Percentiles rank a stretch among this genome's conserved stretches.
Evolutionary conservation across 2,329 filamentous ascomycete species (phyloP).

Genomic region (Endoconidiophora polonica): DNA sequence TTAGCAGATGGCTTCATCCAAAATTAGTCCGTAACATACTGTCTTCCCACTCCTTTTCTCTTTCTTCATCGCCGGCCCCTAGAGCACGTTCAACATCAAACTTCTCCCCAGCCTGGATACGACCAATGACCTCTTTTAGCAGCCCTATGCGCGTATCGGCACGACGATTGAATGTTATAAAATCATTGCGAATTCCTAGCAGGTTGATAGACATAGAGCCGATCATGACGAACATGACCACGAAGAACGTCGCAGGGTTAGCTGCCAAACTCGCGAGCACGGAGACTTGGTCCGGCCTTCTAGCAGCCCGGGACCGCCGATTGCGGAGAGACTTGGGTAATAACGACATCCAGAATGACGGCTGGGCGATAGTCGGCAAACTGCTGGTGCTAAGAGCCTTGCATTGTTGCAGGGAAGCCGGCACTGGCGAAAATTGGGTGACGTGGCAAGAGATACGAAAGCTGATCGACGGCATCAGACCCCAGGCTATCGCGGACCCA

Average conservation of each 20-base stretch:
- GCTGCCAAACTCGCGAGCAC: conserved; percentile 15
- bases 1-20: conserved; percentile 12
- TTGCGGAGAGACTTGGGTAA: conserved; percentile 48
- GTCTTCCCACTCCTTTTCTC: conserved; percentile 79
- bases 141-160: conserved; percentile 65
- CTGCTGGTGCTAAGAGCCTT: conserved; percentile 19
- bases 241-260: conserved; percentile 70
- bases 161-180: conserved; percentile 52
- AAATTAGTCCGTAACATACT: conserved; percentile 30
- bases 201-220: conserved; percentile 93
- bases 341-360: conserved; percentile 52
- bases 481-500: background rate
- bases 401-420: background rate
- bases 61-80: conserved; percentile 57
- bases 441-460: too few relatives aligned
- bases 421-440: background rate
- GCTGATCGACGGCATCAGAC: background rate
- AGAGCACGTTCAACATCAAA: conserved; percentile 73
- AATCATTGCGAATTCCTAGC: conserved; percentile 64
- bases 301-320: background rate
- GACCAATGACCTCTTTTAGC: conserved; percentile 58
- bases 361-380: conserved; percentile 34
- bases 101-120: conserved; percentile 52
- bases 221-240: conserved; percentile 68
- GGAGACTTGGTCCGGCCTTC: conserved; percentile 16